Evolutionary conservation across 2,329 filamentous ascomycete species (phyloP).

Genomic region (Nothophaeocryptopus gaeumannii): DNA sequence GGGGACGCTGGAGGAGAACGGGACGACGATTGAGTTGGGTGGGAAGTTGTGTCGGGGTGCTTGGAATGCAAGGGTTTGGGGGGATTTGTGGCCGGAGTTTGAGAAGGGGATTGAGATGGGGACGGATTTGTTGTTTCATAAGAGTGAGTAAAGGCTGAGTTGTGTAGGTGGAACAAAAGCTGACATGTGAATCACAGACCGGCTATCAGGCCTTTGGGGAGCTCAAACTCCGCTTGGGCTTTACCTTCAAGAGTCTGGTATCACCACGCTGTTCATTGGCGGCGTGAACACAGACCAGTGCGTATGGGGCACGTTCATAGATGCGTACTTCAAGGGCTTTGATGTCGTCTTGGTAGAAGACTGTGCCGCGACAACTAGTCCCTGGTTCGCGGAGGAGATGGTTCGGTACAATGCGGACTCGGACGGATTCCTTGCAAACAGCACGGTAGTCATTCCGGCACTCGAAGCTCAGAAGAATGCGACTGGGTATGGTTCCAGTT

Average conservation of each 20-base stretch:
- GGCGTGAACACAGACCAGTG: conserved; percentile 36
- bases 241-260: conserved; percentile 33
- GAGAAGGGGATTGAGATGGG: conserved; percentile 28
- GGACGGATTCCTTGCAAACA: conserved; percentile 22
- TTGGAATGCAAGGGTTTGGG: conserved; percentile 35
- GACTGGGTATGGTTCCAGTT: too few relatives aligned
- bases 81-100: conserved; percentile 27
- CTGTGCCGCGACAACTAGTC: conserved; percentile 31
- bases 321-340: conserved; percentile 36
- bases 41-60: conserved; percentile 28
- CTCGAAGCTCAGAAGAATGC: conserved; percentile 12
- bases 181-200: conserved; percentile 18
- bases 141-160: conserved; percentile 20
- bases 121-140: conserved; percentile 33
- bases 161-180: background rate
- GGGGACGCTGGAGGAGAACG: conserved; percentile 27
- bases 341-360: conserved; percentile 34
- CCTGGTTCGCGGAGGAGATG: conserved; percentile 33
- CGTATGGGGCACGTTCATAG: conserved; percentile 34
- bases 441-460: conserved; percentile 18
- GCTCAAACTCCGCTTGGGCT: conserved; percentile 33
- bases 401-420: conserved; percentile 30
- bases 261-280: conserved; percentile 35
- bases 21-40: conserved; percentile 28
- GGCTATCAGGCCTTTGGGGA: conserved; percentile 33